Evolutionary conservation across 352 stramenopile species (phyloP), one percentile per base, ranked within the genome.

Genomic region (Pythium sukuiense): DNA sequence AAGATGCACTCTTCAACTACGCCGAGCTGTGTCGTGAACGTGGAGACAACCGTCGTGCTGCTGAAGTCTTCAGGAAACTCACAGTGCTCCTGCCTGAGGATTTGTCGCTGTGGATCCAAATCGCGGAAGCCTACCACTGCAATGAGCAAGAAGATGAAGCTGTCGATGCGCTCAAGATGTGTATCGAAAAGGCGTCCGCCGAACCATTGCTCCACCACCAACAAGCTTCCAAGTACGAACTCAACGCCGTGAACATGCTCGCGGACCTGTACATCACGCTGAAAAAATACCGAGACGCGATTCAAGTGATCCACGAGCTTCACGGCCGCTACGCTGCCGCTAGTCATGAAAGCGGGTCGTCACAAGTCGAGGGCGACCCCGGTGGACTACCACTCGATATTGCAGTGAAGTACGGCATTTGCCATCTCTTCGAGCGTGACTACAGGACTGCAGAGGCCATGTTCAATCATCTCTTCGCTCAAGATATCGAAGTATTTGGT

Each of bases 241-340:
- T 93, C 0, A 93, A 93, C 41, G 87, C 87, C 1, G 79, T 94
- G n/a, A 95, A 95, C 73, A 95, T 95, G 87, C 80, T 95, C 8
- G 81, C 85, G 0, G 87, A 95, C 58, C 62, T 96, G 61, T 93
- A 92, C 62, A 96, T 96, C 66, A 92, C 85, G 30, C 73, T 94
- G 9, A 91, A 89, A 61, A 91, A 92, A 39, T 96, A 91, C 69
- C 77, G 79, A 3, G 81, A 92, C 32, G 85, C 87, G 20, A 91
- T 96, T 62, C 65, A 80, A 26, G 81, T 93, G 26, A 94, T 96
- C 37, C 79, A 94, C 39, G 74, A 90, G 26, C 75, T 94, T 5
- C 81, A 93, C 55, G 75, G 74, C 24, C 79, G 87, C 20, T 87
- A 93, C 50, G 79, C 83, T 0, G 73, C 79, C n/a, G 70, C 65